A percentile compares a stretch with the other conserved stretches of the same genome.
These are phyloP conservation scores for Aureobasidium sp. DNA, from an alignment of 2,329 filamentous ascomycete genomes.

Conservation along the genomic window DNA sequence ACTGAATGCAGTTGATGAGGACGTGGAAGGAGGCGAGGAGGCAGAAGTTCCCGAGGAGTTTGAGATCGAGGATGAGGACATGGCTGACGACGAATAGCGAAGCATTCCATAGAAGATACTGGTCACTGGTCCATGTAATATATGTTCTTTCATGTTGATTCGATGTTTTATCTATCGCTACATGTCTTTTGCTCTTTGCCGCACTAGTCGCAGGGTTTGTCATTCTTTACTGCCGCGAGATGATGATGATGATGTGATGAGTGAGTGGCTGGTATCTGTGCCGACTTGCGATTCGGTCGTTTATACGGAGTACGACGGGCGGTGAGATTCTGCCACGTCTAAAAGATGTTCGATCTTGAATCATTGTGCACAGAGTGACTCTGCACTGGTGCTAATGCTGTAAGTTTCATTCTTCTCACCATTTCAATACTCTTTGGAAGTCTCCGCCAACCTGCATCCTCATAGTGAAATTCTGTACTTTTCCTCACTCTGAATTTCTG, in stretches of 20 bases:
- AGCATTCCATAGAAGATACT: background rate
- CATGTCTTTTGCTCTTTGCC: no score
- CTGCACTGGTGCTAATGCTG: background rate
- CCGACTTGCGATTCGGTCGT: no score
- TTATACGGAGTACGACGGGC: no score
- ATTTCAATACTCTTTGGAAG: background rate
- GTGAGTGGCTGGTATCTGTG: no score
- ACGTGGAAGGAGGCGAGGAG: slow-evolving; percentile 66
- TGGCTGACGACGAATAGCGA: slow-evolving; percentile 21
- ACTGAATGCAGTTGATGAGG: slow-evolving; percentile 81
- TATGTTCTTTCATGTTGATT: background rate
- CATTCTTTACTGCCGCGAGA: background rate
- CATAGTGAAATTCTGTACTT: no score
- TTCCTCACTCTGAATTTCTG: no score
- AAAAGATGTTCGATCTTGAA: no score
- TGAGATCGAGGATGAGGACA: slow-evolving; percentile 62
- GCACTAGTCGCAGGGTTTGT: background rate
- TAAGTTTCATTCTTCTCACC: background rate
- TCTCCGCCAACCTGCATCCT: background rate
- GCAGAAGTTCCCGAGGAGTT: slow-evolving; percentile 65
- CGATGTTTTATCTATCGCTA: background rate
- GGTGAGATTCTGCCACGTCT: background rate
- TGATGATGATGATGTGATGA: no score
- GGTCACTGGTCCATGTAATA: background rate
- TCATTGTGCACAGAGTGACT: background rate